Evolutionary conservation across 306 rosid species (phyloP).

Genomic region (Lathyrus tuberosus): DNA sequence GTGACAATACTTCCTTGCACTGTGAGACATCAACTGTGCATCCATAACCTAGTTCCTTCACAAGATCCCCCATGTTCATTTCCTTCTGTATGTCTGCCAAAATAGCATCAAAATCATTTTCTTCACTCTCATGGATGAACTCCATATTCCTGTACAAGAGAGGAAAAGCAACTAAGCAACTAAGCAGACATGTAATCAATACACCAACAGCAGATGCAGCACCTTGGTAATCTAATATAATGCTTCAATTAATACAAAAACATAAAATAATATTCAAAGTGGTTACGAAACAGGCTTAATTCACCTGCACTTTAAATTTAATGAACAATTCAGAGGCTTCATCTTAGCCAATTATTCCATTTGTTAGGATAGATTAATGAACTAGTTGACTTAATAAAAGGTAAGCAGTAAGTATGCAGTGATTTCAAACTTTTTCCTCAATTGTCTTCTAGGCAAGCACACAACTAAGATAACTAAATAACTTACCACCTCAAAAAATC

Average conservation of each 20-base stretch:
- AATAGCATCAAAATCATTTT: conserved; percentile 88
- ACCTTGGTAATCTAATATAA: conserved; percentile 15
- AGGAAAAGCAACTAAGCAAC: conserved; percentile 35
- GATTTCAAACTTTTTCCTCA: conserved; percentile 10
- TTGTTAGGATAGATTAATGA: background rate
- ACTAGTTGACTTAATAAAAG: conserved; percentile 21
- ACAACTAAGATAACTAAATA: conserved; percentile 33
- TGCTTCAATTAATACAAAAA: conserved; percentile 30
- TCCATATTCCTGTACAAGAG: conserved; percentile 64
- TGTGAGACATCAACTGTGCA: conserved; percentile 82
- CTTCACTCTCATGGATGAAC: conserved; percentile 60
- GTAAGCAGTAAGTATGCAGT: conserved; percentile 8
- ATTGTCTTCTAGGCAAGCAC: conserved; percentile 28
- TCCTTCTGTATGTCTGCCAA: conserved; percentile 97
- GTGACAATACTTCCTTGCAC: conserved; percentile 88
- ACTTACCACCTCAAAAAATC: conserved; percentile 65
- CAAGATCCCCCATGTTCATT: conserved; percentile 91
- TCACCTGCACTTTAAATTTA: conserved; percentile 20
- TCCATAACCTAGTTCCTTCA: conserved; percentile 98
- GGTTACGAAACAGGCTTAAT: background rate
- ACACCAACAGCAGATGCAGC: conserved; percentile 27
- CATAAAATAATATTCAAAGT: conserved; percentile 16
- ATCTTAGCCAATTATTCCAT: conserved; percentile 21
- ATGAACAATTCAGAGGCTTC: conserved; percentile 18
- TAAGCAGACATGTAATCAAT: conserved; percentile 27